These are phyloP conservation scores for Artomyces pyxidatus DNA, from an alignment of 768 basidiomycete species.

Conservation along the genomic window DNA sequence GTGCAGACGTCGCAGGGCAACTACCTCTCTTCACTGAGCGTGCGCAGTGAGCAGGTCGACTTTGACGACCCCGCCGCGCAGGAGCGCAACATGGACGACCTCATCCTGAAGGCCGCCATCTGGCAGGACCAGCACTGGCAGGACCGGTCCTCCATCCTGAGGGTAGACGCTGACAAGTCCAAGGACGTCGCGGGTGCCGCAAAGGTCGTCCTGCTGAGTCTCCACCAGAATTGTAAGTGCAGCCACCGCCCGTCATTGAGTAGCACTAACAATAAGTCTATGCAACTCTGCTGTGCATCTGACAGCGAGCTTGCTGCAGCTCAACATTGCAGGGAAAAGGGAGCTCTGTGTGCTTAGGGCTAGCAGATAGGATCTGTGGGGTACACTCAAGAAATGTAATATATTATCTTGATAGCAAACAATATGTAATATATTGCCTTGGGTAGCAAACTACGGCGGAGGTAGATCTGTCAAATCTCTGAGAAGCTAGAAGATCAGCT, in stretches of 20 bases:
- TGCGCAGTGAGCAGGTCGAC: slow-evolving; percentile 80
- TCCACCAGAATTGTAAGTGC: slow-evolving; percentile 84
- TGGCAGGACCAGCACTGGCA: slow-evolving; percentile 94
- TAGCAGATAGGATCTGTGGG: too few species aligned
- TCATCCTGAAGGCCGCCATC: slow-evolving; percentile 85
- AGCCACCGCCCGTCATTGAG: slow-evolving; percentile 1
- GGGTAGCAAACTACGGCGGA: too few species aligned
- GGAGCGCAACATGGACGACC: slow-evolving; percentile 88
- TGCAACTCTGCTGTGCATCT: slow-evolving; percentile 58
- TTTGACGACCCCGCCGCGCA: slow-evolving; percentile 37
- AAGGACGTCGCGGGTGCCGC: slow-evolving; percentile 39
- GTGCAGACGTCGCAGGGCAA: slow-evolving; percentile 94
- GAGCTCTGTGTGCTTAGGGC: slow-evolving; percentile 77
- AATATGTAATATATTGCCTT: too few species aligned
- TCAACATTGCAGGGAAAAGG: slow-evolving; percentile 79
- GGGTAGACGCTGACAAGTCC: slow-evolving; percentile 22
- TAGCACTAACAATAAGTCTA: slow-evolving; percentile 11
- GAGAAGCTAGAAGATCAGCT: too few species aligned
- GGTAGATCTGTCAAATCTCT: too few species aligned
- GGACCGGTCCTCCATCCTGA: slow-evolving; percentile 71
- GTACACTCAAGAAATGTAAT: too few species aligned
- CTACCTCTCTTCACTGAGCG: slow-evolving; percentile 73
- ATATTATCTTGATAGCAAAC: too few species aligned
- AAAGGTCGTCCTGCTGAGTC: slow-evolving; percentile 83
- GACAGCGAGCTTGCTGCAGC: slow-evolving; percentile 80